phyloP scores from a whole-genome alignment of 768 basidiomycete species.

The Pleurotus pulmonarius region DNA sequence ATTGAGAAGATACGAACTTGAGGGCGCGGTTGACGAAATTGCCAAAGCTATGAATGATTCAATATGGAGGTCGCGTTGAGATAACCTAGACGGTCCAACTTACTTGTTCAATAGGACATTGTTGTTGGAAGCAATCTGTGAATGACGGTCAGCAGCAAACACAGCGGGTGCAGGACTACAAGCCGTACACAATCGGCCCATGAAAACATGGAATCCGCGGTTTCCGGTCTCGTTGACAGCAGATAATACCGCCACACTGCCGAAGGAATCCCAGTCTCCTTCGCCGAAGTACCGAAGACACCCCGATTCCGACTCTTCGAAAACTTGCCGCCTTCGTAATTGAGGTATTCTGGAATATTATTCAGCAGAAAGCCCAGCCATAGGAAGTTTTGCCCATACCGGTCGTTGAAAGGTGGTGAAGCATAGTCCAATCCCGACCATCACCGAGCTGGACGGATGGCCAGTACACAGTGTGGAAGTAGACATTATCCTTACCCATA shows the following conservation, averaged over 20 bases:
- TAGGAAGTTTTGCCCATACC: constrained; percentile 46
- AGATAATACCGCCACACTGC: constrained; percentile 98
- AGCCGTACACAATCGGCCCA: constrained; percentile 87
- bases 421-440: constrained; percentile 87
- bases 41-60: constrained; percentile 65
- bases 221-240: constrained; percentile 89
- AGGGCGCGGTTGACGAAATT: constrained; percentile 96
- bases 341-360: constrained; percentile 74
- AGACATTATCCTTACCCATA: constrained; percentile 99
- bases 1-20: constrained; percentile 90
- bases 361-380: neutral
- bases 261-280: constrained; percentile 87
- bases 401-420: constrained; percentile 93
- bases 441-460: constrained; percentile 89
- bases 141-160: constrained; percentile 8
- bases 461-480: constrained; percentile 97
- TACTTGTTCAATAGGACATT: constrained; percentile 92
- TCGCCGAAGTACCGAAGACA: constrained; percentile 93
- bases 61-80: neutral
- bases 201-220: constrained; percentile 91
- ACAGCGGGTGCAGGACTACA: neutral
- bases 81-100: constrained; percentile 12
- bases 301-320: constrained; percentile 96
- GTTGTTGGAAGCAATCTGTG: constrained; percentile 87
- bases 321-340: constrained; percentile 99